These are phyloP conservation scores for Lippia alba DNA, from an alignment of 305 asterid genomes.

Conservation along the genomic window DNA sequence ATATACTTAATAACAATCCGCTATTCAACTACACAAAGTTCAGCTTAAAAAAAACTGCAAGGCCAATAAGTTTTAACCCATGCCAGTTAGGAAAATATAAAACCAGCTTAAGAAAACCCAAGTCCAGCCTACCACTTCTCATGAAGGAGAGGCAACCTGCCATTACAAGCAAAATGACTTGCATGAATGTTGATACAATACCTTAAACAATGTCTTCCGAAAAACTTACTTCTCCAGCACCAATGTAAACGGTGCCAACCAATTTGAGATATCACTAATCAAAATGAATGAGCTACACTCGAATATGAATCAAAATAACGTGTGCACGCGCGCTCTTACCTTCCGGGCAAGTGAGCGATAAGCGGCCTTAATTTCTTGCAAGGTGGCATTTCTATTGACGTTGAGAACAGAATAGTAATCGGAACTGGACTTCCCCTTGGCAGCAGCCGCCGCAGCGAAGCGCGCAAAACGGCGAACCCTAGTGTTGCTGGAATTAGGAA, in stretches of 20 bases:
- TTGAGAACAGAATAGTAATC: constrained; percentile 82
- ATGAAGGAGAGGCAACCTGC: background rate
- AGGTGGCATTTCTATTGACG: constrained; percentile 73
- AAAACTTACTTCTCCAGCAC: background rate
- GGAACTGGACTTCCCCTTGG: constrained; percentile 42
- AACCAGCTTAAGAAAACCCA: background rate
- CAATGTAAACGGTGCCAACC: background rate
- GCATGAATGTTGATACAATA: constrained; percentile 5
- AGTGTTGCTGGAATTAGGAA: constrained; percentile 29
- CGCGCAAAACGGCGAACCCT: constrained; percentile 55
- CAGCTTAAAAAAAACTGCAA: constrained; percentile 15
- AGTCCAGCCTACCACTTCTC: background rate
- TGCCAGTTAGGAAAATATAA: background rate
- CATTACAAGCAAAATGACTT: background rate
- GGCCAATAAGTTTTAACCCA: constrained; percentile 9
- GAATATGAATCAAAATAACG: background rate
- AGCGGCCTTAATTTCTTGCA: constrained; percentile 84
- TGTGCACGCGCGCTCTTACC: constrained; percentile 43
- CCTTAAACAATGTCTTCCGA: background rate
- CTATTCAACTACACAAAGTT: constrained; percentile 5
- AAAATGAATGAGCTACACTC: background rate
- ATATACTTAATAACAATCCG: constrained; percentile 15
- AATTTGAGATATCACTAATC: background rate
- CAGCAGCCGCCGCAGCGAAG: constrained; percentile 48
- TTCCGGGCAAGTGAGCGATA: constrained; percentile 94